Percentiles rank a stretch among this genome's conserved stretches.
These are phyloP conservation scores for Helianthus tuberosus DNA, from an alignment of 129 eudicot species.

Conservation along the genomic window DNA sequence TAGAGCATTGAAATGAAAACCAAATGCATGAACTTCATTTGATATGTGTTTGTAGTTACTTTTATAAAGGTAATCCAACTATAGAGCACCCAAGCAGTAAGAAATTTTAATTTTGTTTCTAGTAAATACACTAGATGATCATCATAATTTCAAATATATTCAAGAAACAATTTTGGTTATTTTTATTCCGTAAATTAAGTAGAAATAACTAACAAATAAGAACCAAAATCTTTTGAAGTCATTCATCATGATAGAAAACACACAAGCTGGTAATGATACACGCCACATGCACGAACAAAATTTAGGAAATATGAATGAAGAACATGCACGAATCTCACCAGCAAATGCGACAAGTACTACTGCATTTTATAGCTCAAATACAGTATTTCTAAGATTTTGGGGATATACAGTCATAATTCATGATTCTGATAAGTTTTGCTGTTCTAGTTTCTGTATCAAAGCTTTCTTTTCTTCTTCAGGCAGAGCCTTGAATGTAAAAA, in stretches of 20 bases:
- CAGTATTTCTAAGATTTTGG: constrained; percentile 9
- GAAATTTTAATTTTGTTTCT: too few species aligned
- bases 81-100: too few species aligned
- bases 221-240: too few species aligned
- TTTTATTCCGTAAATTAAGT: too few species aligned
- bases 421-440: constrained; percentile 38
- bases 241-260: not conserved
- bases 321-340: not conserved
- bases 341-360: not conserved
- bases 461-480: constrained; percentile 75
- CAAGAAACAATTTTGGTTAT: too few species aligned
- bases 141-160: too few species aligned
- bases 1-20: not conserved
- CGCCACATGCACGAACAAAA: not conserved
- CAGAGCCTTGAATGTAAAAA: constrained; percentile 73
- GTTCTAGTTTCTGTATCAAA: constrained; percentile 67
- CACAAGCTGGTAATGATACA: not conserved
- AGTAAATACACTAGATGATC: too few species aligned
- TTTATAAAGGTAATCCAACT: not conserved
- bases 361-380: constrained; percentile 26
- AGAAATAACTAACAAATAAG: too few species aligned
- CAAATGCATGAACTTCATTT: constrained; percentile 1
- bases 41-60: not conserved
- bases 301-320: not conserved
- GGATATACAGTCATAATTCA: constrained; percentile 21